A percentile compares a stretch with the other conserved stretches of the same genome.
Conservation (phyloP, 2,329 filamentous ascomycete genomes). For the Trichoderma harzianum region DNA sequence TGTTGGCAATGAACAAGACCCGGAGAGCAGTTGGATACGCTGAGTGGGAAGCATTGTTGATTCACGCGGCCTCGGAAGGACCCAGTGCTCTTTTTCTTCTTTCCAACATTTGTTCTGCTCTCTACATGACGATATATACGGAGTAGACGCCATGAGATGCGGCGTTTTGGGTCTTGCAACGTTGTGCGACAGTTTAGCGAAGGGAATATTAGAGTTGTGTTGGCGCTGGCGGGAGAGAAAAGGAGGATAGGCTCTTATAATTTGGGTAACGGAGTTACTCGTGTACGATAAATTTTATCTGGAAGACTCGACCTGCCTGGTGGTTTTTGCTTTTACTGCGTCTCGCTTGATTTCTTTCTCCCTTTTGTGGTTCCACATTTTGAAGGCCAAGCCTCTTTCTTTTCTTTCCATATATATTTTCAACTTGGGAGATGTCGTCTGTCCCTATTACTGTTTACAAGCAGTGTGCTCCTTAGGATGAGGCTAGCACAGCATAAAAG, state of each 20-base stretch:
- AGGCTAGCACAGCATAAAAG: background rate
- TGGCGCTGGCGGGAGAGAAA: constrained; percentile 14
- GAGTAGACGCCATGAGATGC: constrained; percentile 14
- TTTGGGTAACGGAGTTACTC: constrained; percentile 33
- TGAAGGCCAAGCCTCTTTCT: background rate
- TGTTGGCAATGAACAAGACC: constrained; percentile 15
- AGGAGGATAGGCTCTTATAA: constrained; percentile 26
- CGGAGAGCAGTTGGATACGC: constrained; percentile 7
- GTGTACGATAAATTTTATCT: constrained; percentile 33
- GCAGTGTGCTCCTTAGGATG: background rate
- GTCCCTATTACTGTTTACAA: background rate
- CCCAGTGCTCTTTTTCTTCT: background rate
- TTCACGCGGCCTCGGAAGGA: background rate
- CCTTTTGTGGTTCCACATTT: background rate
- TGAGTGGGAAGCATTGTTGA: background rate
- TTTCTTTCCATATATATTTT: background rate
- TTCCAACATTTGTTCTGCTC: constrained; percentile 1
- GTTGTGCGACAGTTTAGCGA: constrained; percentile 17
- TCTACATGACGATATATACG: constrained; percentile 12
- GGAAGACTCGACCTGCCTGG: constrained; percentile 21
- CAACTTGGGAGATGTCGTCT: background rate
- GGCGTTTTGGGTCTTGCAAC: constrained; percentile 19
- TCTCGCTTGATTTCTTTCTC: constrained; percentile 8
- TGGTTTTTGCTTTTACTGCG: constrained; percentile 4
- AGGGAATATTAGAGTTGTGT: constrained; percentile 20